These are phyloP conservation scores for Ambrosia artemisiifolia DNA, from an alignment of 129 eudicot genomes.

Conservation along the genomic window DNA sequence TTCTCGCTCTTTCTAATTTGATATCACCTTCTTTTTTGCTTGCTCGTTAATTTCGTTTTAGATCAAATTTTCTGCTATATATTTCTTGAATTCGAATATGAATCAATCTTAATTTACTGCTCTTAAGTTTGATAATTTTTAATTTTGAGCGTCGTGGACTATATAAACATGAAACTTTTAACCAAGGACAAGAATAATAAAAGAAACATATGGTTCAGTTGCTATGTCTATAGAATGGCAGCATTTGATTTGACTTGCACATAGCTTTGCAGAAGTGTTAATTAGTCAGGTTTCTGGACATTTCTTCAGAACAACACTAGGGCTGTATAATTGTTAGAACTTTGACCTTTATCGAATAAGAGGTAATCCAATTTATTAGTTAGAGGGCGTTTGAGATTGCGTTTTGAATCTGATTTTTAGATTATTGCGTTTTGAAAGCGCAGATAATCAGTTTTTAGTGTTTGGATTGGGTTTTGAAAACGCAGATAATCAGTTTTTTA, in stretches of 20 bases:
- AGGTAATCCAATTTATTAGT: not conserved
- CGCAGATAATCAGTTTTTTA: too few species aligned
- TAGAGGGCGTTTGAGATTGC: too few species aligned
- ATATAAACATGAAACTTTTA: not conserved
- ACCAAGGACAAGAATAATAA: not conserved
- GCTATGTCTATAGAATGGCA: too few species aligned
- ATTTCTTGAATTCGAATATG: not conserved
- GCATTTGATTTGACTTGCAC: too few species aligned
- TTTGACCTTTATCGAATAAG: not conserved
- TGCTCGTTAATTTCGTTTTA: not conserved
- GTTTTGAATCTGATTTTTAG: too few species aligned
- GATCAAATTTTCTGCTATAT: not conserved
- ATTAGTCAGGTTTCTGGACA: too few species aligned
- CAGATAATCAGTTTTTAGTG: too few species aligned
- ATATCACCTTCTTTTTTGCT: not conserved
- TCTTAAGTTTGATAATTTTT: not conserved
- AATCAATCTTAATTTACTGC: not conserved
- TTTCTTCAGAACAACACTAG: too few species aligned
- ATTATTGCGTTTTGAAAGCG: too few species aligned
- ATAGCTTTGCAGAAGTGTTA: too few species aligned
- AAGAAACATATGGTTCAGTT: too few species aligned
- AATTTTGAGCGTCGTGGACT: not conserved
- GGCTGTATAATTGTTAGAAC: not conserved
- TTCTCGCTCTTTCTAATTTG: not conserved
- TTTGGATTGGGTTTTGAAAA: too few species aligned